Conservation (phyloP, 495 filamentous ascomycete genomes). For the Penicillium crystallinum region DNA sequence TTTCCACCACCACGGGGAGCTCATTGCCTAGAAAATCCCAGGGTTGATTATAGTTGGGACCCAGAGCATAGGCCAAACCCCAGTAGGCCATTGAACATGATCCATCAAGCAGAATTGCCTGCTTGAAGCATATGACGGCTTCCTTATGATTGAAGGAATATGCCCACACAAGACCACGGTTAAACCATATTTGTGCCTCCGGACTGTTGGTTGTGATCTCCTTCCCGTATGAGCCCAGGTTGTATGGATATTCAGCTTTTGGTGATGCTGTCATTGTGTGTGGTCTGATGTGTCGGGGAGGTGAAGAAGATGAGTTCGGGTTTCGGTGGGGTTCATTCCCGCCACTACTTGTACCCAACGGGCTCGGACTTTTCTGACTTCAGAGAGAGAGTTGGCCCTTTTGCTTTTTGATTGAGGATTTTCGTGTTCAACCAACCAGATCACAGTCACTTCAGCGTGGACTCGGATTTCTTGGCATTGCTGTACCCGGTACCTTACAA, state of each 20-base stretch:
- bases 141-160: slow-evolving; percentile 38
- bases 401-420: background rate
- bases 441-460: too few relatives aligned
- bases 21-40: slow-evolving; percentile 59
- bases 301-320: slow-evolving; percentile 3
- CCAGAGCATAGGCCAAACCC: slow-evolving; percentile 59
- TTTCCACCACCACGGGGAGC: slow-evolving; percentile 33
- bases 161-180: slow-evolving; percentile 32
- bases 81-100: slow-evolving; percentile 59
- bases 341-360: slow-evolving; percentile 5
- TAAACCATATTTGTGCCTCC: slow-evolving; percentile 33
- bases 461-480: too few relatives aligned
- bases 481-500: too few relatives aligned
- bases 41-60: slow-evolving; percentile 69
- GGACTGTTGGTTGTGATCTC: slow-evolving; percentile 16
- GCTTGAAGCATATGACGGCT: slow-evolving; percentile 50
- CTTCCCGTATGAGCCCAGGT: slow-evolving; percentile 18
- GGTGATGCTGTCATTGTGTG: background rate
- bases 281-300: slow-evolving; percentile 1
- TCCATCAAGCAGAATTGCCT: slow-evolving; percentile 48
- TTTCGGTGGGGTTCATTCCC: slow-evolving; percentile 6
- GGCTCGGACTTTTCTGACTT: background rate
- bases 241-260: slow-evolving; percentile 13
- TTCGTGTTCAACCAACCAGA: too few relatives aligned
- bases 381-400: background rate